phyloP scores from a whole-genome alignment of 345 rosid species.

The Populus deltoides region DNA sequence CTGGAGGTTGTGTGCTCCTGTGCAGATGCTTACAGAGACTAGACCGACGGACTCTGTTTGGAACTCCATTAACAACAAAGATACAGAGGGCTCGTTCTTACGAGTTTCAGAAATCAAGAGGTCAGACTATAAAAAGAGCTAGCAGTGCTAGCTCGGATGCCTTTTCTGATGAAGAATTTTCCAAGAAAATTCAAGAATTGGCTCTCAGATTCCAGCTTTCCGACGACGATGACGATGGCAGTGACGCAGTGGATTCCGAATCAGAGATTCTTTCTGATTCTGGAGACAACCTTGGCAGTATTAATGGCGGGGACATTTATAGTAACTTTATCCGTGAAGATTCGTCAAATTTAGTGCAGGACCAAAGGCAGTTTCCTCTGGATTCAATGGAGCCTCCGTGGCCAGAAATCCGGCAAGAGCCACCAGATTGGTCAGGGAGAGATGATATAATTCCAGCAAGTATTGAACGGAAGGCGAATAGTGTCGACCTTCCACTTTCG shows the following conservation, averaged over 20 bases:
- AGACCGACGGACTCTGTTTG: conserved; percentile 48
- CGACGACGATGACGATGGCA: conserved; percentile 16
- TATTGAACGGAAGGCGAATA: conserved; percentile 82
- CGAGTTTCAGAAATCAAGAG: conserved; percentile 34
- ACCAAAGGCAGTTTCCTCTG: conserved; percentile 6
- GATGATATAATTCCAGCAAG: conserved; percentile 42
- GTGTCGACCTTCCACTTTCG: conserved; percentile 76
- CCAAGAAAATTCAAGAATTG: conserved; percentile 52
- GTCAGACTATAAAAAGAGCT: conserved; percentile 35
- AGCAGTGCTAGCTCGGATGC: conserved; percentile 58
- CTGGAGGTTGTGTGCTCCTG: conserved; percentile 16
- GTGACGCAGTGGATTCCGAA: conserved; percentile 11
- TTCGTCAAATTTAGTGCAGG: neutral
- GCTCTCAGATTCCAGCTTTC: conserved; percentile 54
- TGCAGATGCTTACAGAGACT: conserved; percentile 39
- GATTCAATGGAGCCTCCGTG: conserved; percentile 30
- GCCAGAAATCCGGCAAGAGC: conserved; percentile 30
- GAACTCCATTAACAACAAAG: conserved; percentile 31
- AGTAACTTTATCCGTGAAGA: neutral
- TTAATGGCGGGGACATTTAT: conserved; percentile 1
- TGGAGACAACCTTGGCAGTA: conserved; percentile 7
- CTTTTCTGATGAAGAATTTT: conserved; percentile 73
- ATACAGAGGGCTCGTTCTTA: conserved; percentile 47
- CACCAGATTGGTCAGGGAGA: conserved; percentile 19
- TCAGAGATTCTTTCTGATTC: conserved; percentile 12